Percentiles rank a stretch among this genome's conserved stretches.
Evolutionary conservation across 2,329 filamentous ascomycete species (phyloP).

Genomic region (Colletotrichum tanaceti): DNA sequence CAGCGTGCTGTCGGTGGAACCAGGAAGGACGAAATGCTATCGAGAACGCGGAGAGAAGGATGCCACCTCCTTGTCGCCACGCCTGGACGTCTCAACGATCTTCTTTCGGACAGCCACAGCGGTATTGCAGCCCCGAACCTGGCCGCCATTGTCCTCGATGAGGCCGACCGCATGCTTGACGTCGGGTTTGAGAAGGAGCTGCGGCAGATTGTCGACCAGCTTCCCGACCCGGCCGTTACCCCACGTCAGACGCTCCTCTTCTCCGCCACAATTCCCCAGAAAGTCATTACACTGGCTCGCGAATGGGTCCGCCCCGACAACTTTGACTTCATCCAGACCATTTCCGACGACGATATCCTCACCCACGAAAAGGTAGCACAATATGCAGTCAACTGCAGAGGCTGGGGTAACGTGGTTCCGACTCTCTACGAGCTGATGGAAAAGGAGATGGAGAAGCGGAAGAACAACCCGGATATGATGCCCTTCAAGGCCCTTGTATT

Average conservation of each 20-base stretch:
- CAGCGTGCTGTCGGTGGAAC: constrained; percentile 93
- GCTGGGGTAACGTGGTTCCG: constrained; percentile 82
- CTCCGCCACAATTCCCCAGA: constrained; percentile 88
- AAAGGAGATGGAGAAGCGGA: constrained; percentile 63
- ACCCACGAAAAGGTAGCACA: constrained; percentile 91
- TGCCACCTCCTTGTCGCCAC: constrained; percentile 93
- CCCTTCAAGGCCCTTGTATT: constrained; percentile 98
- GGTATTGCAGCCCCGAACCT: constrained; percentile 81
- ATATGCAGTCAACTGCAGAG: constrained; percentile 72
- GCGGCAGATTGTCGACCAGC: constrained; percentile 65
- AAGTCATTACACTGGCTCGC: constrained; percentile 84
- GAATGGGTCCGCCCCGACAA: constrained; percentile 79
- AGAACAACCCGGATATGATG: constrained; percentile 51
- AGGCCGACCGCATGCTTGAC: constrained; percentile 98
- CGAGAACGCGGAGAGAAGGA: constrained; percentile 75
- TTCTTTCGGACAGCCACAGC: constrained; percentile 74
- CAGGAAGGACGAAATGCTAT: constrained; percentile 76
- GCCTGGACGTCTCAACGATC: constrained; percentile 86
- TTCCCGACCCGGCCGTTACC: constrained; percentile 73
- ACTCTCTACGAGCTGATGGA: constrained; percentile 80
- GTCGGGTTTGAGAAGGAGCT: constrained; percentile 83
- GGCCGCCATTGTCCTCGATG: constrained; percentile 93
- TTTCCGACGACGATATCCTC: constrained; percentile 81
- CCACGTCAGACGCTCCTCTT: constrained; percentile 93
- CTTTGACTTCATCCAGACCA: constrained; percentile 93